Conservation (phyloP, 768 basidiomycete genomes). For the Agrocybe praecox region DNA sequence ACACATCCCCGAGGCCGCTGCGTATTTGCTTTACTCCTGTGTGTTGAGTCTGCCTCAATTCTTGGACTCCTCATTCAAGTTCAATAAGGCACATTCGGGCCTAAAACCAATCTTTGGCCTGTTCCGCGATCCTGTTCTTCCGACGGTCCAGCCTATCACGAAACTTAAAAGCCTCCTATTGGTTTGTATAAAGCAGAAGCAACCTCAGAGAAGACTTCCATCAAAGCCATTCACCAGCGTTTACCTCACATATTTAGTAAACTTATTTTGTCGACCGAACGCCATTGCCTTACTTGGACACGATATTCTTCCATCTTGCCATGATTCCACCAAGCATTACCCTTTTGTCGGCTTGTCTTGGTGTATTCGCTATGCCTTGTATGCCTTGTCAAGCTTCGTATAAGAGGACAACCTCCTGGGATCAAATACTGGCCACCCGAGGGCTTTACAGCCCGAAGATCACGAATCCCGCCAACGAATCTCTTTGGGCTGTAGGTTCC, state of each 20-base stretch:
- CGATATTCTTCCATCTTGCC: conserved; percentile 32
- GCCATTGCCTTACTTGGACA: conserved; percentile 30
- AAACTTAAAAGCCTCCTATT: conserved; percentile 17
- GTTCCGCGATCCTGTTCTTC: conserved; percentile 7
- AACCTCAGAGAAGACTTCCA: conserved; percentile 2
- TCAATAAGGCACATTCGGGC: neutral
- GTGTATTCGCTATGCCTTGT: conserved; percentile 24
- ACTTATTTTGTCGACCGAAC: neutral
- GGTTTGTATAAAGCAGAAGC: conserved; percentile 14
- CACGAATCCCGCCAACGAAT: conserved; percentile 35
- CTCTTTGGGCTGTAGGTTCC: conserved; percentile 42
- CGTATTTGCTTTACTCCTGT: too few relatives aligned
- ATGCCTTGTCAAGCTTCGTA: conserved; percentile 28
- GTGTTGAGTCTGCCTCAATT: too few relatives aligned
- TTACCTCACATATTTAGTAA: conserved; percentile 9
- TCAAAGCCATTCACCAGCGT: conserved; percentile 14
- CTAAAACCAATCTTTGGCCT: neutral
- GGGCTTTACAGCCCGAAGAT: conserved; percentile 45
- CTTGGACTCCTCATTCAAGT: neutral
- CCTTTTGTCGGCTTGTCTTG: conserved; percentile 23
- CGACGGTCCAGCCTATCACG: conserved; percentile 16
- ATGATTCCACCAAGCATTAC: conserved; percentile 20
- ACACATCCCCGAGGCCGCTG: too few relatives aligned
- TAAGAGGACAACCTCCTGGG: conserved; percentile 17
- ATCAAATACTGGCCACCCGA: conserved; percentile 20